Evolutionary conservation across 768 basidiomycete genomes (phyloP).

Genomic region (Lactarius psammicola): DNA sequence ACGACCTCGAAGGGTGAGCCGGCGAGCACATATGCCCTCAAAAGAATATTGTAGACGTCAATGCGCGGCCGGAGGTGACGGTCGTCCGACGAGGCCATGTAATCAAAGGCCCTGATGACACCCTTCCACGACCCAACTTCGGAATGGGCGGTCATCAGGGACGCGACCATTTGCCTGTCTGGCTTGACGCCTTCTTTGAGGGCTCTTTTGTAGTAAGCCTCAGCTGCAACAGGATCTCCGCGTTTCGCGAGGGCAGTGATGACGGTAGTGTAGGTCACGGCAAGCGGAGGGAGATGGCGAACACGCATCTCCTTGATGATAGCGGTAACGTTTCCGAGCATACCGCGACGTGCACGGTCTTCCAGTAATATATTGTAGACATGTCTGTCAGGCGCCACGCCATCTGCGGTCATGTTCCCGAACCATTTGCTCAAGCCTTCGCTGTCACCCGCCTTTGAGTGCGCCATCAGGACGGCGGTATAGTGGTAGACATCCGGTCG

Average conservation of each 20-base stretch:
- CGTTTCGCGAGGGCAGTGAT: constrained; percentile 63
- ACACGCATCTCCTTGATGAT: constrained; percentile 63
- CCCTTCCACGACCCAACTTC: constrained; percentile 77
- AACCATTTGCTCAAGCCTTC: constrained; percentile 56
- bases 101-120: constrained; percentile 69
- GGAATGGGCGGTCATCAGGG: constrained; percentile 81
- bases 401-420: constrained; percentile 46
- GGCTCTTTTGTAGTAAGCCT: constrained; percentile 64
- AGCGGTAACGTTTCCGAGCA: constrained; percentile 49
- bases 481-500: constrained; percentile 52
- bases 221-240: constrained; percentile 61
- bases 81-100: constrained; percentile 42
- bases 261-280: constrained; percentile 61
- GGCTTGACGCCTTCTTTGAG: constrained; percentile 59
- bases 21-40: constrained; percentile 81
- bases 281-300: constrained; percentile 46
- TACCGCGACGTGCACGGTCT: constrained; percentile 52
- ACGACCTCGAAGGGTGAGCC: constrained; percentile 74
- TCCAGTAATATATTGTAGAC: constrained; percentile 62
- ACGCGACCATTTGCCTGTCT: constrained; percentile 61
- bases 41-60: constrained; percentile 69
- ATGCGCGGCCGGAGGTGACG: constrained; percentile 48
- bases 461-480: constrained; percentile 54
- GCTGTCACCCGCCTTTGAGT: constrained; percentile 47
- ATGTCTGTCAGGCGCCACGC: constrained; percentile 51